These are phyloP conservation scores for Jamesozyma jinghongensis DNA, from an alignment of 805 yeast species.

Conservation along the genomic window DNA sequence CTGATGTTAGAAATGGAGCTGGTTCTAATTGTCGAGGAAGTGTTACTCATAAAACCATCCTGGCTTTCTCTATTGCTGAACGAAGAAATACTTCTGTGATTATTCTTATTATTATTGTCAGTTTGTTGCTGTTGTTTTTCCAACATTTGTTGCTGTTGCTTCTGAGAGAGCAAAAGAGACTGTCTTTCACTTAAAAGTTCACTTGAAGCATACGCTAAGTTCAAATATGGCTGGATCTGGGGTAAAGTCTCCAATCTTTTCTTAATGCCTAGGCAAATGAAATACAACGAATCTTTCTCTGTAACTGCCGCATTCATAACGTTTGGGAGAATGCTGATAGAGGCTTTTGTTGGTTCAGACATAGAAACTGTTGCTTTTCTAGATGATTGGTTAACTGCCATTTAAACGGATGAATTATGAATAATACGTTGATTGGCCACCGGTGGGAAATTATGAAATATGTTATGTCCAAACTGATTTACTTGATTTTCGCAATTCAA, in stretches of 20 bases:
- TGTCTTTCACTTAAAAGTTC: conserved; percentile 67
- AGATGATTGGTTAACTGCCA: conserved; percentile 4
- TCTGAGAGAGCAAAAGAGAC: conserved; percentile 41
- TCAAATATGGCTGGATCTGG: conserved; percentile 59
- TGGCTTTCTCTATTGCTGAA: conserved; percentile 13
- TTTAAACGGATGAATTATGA: neutral
- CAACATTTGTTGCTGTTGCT: conserved; percentile 25
- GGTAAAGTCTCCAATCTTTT: conserved; percentile 48
- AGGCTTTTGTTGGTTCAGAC: conserved; percentile 5
- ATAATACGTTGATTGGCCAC: no score
- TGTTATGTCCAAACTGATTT: no score
- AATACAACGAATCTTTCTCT: conserved; percentile 59
- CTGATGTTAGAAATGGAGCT: conserved; percentile 31
- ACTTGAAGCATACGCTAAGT: conserved; percentile 54
- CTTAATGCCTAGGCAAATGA: conserved; percentile 51
- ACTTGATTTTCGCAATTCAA: no score
- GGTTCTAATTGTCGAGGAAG: conserved; percentile 23
- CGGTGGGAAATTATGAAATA: no score
- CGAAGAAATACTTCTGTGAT: conserved; percentile 15
- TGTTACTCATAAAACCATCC: conserved; percentile 10
- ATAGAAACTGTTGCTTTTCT: conserved; percentile 1
- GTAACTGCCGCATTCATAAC: conserved; percentile 57
- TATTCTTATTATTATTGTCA: conserved; percentile 7
- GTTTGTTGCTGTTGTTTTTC: conserved; percentile 5
- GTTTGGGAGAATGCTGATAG: conserved; percentile 19